phyloP scores from a whole-genome alignment of 2,329 filamentous ascomycete genomes.

The Neoscytalidium dimidiatum region DNA sequence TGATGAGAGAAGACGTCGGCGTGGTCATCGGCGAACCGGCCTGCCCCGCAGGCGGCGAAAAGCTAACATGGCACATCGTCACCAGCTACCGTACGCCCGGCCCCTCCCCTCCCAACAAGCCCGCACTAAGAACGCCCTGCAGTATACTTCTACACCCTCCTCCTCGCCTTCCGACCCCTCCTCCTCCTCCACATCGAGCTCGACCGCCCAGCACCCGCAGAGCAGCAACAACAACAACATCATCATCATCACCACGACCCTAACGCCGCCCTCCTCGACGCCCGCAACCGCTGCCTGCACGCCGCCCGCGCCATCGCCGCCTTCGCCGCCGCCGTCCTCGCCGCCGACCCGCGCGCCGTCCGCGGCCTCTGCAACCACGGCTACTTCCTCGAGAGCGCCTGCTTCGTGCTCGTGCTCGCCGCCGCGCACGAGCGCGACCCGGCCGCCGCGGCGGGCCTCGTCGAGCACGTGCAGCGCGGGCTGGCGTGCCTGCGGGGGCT shows the following conservation, averaged over 20 bases:
- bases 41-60: background rate
- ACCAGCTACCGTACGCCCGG: background rate
- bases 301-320: background rate
- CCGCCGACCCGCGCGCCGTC: background rate
- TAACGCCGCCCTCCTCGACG: background rate
- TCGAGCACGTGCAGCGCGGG: background rate
- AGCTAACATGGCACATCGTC: background rate
- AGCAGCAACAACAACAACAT: background rate
- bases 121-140: background rate
- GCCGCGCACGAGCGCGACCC: background rate
- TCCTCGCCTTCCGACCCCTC: slow-evolving; percentile 5
- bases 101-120: accelerated
- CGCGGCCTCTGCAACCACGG: slow-evolving; percentile 6
- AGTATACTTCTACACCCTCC: slow-evolving; percentile 9
- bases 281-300: background rate
- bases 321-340: background rate
- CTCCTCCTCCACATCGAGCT: background rate
- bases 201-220: background rate
- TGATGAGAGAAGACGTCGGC: background rate
- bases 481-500: background rate
- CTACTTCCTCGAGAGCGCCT: slow-evolving; percentile 4
- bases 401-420: background rate
- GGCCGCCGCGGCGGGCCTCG: background rate
- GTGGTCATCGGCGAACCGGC: background rate
- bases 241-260: background rate